Conservation (phyloP, 352 stramenopile genomes). For the Globisporangium paddicum region DNA sequence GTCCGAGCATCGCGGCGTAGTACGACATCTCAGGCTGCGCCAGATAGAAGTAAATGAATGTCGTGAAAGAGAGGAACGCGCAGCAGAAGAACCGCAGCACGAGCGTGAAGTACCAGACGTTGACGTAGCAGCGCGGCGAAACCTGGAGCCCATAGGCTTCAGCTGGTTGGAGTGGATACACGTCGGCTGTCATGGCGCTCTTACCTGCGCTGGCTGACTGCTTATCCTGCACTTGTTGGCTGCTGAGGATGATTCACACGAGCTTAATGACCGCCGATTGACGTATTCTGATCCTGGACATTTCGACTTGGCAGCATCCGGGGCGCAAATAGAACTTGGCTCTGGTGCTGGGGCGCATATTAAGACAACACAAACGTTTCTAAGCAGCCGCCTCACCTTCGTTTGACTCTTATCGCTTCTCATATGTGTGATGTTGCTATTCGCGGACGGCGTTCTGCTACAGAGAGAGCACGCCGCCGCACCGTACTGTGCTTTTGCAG, state of each 20-base stretch:
- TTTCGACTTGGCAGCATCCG: background rate
- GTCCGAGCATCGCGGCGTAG: slow-evolving; percentile 3
- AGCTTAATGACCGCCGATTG: too few species aligned
- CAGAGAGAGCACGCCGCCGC: too few species aligned
- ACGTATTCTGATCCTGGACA: background rate
- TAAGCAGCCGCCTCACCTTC: too few species aligned
- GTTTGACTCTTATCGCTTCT: too few species aligned
- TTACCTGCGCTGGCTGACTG: background rate
- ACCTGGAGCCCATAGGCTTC: background rate
- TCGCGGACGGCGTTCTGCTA: too few species aligned
- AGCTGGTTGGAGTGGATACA: background rate
- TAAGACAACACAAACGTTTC: too few species aligned
- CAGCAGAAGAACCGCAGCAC: background rate
- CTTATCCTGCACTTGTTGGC: too few species aligned
- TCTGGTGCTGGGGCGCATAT: too few species aligned
- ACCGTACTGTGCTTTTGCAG: too few species aligned
- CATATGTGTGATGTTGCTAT: too few species aligned
- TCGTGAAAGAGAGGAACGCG: background rate
- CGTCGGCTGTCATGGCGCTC: background rate
- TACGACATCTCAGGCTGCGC: slow-evolving; percentile 1
- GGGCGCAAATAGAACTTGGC: background rate
- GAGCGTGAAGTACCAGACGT: slow-evolving; percentile 2
- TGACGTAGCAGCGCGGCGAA: background rate
- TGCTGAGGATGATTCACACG: too few species aligned
- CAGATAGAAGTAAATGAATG: background rate